Base-by-base conservation (phyloP, 768 basidiomycete genomes). In the Collybia mongolica region DNA sequence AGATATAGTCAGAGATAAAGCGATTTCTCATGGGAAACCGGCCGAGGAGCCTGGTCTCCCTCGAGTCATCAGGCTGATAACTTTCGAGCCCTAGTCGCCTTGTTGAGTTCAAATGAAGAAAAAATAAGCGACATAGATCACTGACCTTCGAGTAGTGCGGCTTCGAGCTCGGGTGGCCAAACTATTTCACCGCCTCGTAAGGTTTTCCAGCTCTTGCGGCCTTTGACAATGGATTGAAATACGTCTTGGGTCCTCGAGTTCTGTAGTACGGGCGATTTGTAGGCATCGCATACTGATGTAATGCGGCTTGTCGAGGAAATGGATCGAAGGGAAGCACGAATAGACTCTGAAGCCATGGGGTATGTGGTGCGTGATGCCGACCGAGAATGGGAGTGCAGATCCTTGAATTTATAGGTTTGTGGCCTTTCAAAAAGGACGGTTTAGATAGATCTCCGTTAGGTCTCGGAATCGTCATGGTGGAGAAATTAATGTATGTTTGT, bases 161-260 rank as follows among this genome's bases (percentile, higher is more conserved):
- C 86, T 71, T 90, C 88, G 44, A 90, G 80, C 57, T 85, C 79
- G 9, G 84, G 86, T 46, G 88, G 88, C 88, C 88, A 90, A 18
- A 90, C 87, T 8, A 84, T 77, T 62, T 90, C 87, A 24, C 82
- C 80, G 39, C 85, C 87, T 62, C 80, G 79, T 22, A 84, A 66
- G 0, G 84, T 87, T 63, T 88, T 87, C 85, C 86, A 90, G 60
- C 79, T 84, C 66, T 88, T 88, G 55, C 88, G 79, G 38, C 79
- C 79, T 53, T 76, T 80, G 54, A 86, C 78, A 53, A 89, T 82
- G 42, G 80, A 79, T 61, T 82, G 74, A 64, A 87, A 79, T 54
- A 85, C 83, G 51, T 84, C 83, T 43, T 75, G 72, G 1, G 79
- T 77, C 32, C 67, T 66, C 45, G 70, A 58, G 53, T 66, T 70